Percentiles rank a stretch among this genome's conserved stretches.
Conservation (phyloP, 1,284 basidiomycete species). For the Ceratobasidium sp. region DNA sequence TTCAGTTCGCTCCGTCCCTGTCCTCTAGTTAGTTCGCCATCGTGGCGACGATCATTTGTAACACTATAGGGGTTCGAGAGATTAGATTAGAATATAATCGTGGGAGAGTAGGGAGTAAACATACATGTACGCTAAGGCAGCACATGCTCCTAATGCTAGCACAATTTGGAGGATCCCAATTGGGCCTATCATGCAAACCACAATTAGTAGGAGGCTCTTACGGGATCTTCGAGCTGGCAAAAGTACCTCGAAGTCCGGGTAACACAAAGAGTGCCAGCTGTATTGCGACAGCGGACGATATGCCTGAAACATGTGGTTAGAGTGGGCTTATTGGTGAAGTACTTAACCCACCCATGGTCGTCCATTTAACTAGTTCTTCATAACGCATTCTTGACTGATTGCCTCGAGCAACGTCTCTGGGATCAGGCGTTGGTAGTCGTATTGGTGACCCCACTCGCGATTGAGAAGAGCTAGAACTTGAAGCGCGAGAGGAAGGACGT, state of each 20-base stretch:
- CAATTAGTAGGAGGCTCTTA: not conserved
- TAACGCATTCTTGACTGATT: conserved; percentile 26
- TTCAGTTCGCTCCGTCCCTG: conserved; percentile 33
- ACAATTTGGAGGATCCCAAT: conserved; percentile 27
- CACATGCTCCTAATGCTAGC: conserved; percentile 40
- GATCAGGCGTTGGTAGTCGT: conserved; percentile 37
- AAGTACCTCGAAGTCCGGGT: conserved; percentile 28
- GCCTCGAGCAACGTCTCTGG: conserved; percentile 5
- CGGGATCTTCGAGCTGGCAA: not conserved
- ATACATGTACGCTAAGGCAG: conserved; percentile 36
- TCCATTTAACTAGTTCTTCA: conserved; percentile 39
- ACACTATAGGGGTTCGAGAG: conserved; percentile 15
- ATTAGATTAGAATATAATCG: conserved; percentile 7
- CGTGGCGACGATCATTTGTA: conserved; percentile 34
- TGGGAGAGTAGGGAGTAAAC: conserved; percentile 3
- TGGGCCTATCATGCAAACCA: conserved; percentile 2
- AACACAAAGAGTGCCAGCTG: conserved; percentile 36
- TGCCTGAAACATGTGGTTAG: conserved; percentile 19
- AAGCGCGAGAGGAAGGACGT: conserved; percentile 25
- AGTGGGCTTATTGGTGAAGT: not conserved
- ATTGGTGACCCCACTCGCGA: conserved; percentile 11
- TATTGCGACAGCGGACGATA: conserved; percentile 32
- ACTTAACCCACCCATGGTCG: conserved; percentile 21
- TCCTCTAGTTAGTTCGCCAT: conserved; percentile 35
- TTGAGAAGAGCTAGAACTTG: conserved; percentile 28